Evolutionary conservation across 164 flowering plant species (phyloP), one percentile per base, ranked within the genome.

Genomic region (Vitis riparia): DNA sequence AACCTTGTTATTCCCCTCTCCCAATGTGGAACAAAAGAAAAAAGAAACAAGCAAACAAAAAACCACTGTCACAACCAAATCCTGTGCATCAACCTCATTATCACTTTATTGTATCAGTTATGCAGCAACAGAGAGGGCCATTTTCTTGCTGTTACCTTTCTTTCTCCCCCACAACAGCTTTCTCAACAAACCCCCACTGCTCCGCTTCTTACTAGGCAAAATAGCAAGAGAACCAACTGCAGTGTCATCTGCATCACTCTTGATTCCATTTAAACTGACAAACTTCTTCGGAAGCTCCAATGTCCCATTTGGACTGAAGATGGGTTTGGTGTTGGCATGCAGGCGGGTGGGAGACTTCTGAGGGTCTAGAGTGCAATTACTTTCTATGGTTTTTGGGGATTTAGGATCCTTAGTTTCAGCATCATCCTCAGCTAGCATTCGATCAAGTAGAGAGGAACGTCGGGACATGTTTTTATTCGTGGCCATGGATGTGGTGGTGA

Each of bases 401-500:
- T 63, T 58, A 1, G 27, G 53, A 55, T 60, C 66, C 55, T 30
- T 65, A 17, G 65, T 32, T 3, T 37, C 37, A 11, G 77, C 73
- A 65, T 52, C 65, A 55, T 83, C 82, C 50, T 83, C 86, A 0
- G 81, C 84, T 9, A 79, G 62, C 84, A 83, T 81, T 51, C 52
- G 79, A 53, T 81, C 82, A 0, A 76, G 73, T 27, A 83, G 74
- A 14, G 86, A 81, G 59, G 79, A 70, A 9, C 84, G 71, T 51
- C 67, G 73, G 63, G 29, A 69, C 68, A 37, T 44, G 30, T 19
- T 59, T 63, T 67, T 77, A 12, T 68, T 64, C 58, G 63, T 69
- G 30, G 72, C 62, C 2, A 37, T 6, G 13, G 62, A 30, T 32
- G 70, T 11, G 11, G 53, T 66, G 44, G 59, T 17, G 5, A 56